These are phyloP conservation scores for Alternaria dauci DNA, from an alignment of 2,329 filamentous ascomycete species.

Conservation along the genomic window DNA sequence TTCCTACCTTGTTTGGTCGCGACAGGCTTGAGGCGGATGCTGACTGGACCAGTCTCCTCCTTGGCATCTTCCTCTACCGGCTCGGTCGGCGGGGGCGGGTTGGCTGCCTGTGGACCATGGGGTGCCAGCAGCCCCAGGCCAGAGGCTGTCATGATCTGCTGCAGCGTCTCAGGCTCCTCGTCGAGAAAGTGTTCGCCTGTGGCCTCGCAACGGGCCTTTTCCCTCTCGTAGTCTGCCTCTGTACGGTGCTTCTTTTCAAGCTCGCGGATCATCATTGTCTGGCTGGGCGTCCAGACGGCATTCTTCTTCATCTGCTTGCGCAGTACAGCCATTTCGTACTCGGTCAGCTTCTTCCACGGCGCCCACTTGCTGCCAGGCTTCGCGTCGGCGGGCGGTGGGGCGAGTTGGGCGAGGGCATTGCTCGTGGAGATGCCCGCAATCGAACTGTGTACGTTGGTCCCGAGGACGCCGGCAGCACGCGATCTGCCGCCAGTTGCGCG, in stretches of 20 bases:
- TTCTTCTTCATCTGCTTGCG: slow-evolving; percentile 93
- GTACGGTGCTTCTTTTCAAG: slow-evolving; percentile 73
- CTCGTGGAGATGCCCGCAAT: slow-evolving; percentile 68
- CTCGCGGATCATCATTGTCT: slow-evolving; percentile 85
- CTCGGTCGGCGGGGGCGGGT: slow-evolving; percentile 22
- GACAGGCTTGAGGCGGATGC: slow-evolving; percentile 80
- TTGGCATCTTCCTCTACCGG: slow-evolving; percentile 37
- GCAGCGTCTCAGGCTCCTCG: slow-evolving; percentile 52
- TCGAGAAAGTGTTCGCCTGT: slow-evolving; percentile 72
- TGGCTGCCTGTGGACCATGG: slow-evolving; percentile 20
- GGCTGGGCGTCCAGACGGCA: slow-evolving; percentile 82
- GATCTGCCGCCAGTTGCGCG: slow-evolving; percentile 46
- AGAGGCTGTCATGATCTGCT: slow-evolving; percentile 32
- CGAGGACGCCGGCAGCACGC: slow-evolving; percentile 55
- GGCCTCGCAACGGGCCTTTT: slow-evolving; percentile 66
- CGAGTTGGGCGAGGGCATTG: slow-evolving; percentile 66
- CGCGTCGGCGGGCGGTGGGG: slow-evolving; percentile 67
- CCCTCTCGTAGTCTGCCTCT: slow-evolving; percentile 57
- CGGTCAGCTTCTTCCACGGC: slow-evolving; percentile 71
- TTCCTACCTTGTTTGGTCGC: slow-evolving; percentile 83
- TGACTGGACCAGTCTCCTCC: slow-evolving; percentile 71
- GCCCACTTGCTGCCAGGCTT: slow-evolving; percentile 66
- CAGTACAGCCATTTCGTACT: slow-evolving; percentile 74
- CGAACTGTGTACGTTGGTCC: slow-evolving; percentile 63
- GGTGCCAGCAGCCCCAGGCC: slow-evolving; percentile 27